Evolutionary conservation across 768 basidiomycete genomes (phyloP).

Genomic region (Calocybe indica): DNA sequence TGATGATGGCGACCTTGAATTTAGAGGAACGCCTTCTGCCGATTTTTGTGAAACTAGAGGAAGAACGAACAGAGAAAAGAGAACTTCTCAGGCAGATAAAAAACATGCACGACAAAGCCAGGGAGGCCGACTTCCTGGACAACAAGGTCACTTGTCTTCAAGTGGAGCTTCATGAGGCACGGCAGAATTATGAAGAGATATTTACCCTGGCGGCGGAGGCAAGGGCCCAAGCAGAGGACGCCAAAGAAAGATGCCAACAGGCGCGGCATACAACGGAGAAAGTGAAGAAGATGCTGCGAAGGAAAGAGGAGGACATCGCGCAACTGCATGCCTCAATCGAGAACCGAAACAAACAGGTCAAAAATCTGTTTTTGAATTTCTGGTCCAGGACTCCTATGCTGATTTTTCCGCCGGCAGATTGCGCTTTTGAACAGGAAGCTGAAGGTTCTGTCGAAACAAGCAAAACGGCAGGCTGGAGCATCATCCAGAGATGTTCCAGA

Average conservation of each 20-base stretch:
- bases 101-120: background rate
- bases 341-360: constrained; percentile 6
- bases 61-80: constrained; percentile 3
- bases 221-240: background rate
- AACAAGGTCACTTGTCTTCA: background rate
- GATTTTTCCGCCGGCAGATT: background rate
- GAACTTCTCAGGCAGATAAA: background rate
- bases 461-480: background rate
- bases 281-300: constrained; percentile 1
- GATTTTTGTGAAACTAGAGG: constrained; percentile 1
- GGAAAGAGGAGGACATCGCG: constrained; percentile 5
- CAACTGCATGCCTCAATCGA: background rate
- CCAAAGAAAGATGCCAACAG: constrained; percentile 1
- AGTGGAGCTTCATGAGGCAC: background rate
- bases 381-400: background rate
- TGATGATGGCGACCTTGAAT: constrained; percentile 1
- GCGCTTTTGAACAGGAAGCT: constrained; percentile 9
- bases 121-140: background rate
- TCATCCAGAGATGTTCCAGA: too few relatives aligned
- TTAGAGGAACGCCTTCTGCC: background rate
- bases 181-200: background rate
- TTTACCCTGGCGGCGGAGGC: background rate
- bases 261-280: constrained; percentile 3
- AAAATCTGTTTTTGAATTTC: background rate
- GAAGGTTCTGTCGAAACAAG: constrained; percentile 6